These are phyloP conservation scores for Podospora anserina DNA, from an alignment of 495 filamentous ascomycete species.

Conservation along the genomic window DNA sequence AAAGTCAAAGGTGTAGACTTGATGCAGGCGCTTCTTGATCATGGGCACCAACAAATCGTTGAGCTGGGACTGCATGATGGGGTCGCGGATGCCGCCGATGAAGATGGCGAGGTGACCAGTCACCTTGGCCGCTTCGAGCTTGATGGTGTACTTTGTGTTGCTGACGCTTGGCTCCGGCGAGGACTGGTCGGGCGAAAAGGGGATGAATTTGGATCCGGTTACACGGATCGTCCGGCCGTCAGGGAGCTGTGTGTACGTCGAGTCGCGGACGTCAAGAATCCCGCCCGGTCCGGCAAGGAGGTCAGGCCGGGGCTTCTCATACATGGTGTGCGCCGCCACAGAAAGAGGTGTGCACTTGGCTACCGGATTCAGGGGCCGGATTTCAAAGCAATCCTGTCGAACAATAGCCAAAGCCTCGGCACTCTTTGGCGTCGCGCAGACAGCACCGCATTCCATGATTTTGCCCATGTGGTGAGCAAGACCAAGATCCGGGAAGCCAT, in stretches of 20 bases:
- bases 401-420: conserved; percentile 37
- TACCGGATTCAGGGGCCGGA: conserved; percentile 33
- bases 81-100: conserved; percentile 47
- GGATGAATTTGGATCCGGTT: conserved; percentile 37
- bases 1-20: conserved; percentile 21
- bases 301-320: conserved; percentile 51
- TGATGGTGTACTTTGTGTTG: conserved; percentile 37
- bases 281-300: conserved; percentile 47
- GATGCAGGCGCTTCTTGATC: conserved; percentile 27
- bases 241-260: conserved; percentile 39
- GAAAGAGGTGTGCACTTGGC: conserved; percentile 42
- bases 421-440: conserved; percentile 49
- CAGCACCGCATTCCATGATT: conserved; percentile 51
- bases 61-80: conserved; percentile 14
- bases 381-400: conserved; percentile 43
- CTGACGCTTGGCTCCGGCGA: background rate
- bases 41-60: conserved; percentile 30
- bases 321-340: conserved; percentile 51
- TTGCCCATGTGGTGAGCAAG: conserved; percentile 48
- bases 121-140: conserved; percentile 43
- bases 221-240: conserved; percentile 42
- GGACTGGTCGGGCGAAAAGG: background rate
- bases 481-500: conserved; percentile 14
- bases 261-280: conserved; percentile 36
- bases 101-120: conserved; percentile 45